Evolutionary conservation across 169 alveolate genomes (phyloP).

Genomic region (Amoebophrya sp.): DNA sequence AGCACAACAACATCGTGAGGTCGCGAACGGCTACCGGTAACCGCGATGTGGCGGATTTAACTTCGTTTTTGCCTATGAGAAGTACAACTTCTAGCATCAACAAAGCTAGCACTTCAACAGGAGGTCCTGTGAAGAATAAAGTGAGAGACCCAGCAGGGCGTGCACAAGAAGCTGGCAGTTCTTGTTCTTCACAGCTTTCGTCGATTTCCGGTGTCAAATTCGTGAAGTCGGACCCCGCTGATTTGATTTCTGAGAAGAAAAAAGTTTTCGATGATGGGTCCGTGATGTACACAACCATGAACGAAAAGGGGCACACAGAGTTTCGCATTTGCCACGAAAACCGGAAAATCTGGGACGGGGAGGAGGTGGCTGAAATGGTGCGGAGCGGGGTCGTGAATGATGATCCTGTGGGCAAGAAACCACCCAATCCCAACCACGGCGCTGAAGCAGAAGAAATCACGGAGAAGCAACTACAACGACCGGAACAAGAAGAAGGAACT

Average conservation of each 20-base stretch:
- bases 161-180: background rate
- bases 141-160: background rate
- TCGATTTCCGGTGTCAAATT: background rate
- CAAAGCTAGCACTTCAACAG: no score
- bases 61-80: no score
- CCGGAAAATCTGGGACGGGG: background rate
- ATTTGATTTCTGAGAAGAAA: background rate
- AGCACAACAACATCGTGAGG: no score
- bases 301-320: background rate
- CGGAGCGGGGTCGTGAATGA: background rate
- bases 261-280: background rate
- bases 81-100: no score
- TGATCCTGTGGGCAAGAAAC: no score
- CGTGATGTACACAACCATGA: background rate
- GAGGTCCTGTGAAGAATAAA: background rate
- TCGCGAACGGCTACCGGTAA: no score
- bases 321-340: background rate
- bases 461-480: no score
- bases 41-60: no score
- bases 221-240: background rate
- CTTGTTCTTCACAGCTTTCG: background rate
- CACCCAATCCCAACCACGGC: no score
- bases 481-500: no score
- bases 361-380: background rate
- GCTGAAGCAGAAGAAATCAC: no score